Base-by-base conservation (phyloP, 2,329 filamentous ascomycete species). In the Chaetomium sp. region DNA sequence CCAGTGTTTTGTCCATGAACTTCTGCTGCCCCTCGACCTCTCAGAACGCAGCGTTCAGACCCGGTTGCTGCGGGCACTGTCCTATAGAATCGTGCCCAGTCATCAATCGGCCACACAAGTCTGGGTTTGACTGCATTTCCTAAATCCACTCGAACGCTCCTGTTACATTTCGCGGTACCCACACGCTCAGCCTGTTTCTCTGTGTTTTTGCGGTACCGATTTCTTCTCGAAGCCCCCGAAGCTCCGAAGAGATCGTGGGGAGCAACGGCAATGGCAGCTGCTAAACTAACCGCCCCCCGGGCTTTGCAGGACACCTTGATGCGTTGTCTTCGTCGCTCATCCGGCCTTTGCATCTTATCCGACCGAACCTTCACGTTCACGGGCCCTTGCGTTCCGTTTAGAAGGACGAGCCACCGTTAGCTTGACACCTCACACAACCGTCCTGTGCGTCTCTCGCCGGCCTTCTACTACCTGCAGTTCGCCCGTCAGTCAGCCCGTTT, bases 1-100 rank as follows among this genome's bases (percentile, higher is more conserved):
- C 55, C 57, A 59, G 33, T 59, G 58, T 62, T 63, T 37, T 14
- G 51, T 56, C 59, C 61, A 60, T 63, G 60, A 63, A 59, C 59
- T 56, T 52, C 27, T 59, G 54, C 41, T 54, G 53, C 43, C 45
- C 55, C 47, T 62, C 54, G 60, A 56, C 60, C 62, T 64, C 61
- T 64, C 63, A 64, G 60, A 58, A 53, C 53, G 54, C 59, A 57
- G 52, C 53, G 27, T 58, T 43, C 35, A 59, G 54, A 49, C 49
- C 59, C 61, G 62, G 60, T 54, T 59, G 62, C 19, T 61, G 58
- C 52, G 56, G 55, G 52, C 55, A 57, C 58, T 53, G 58, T 63
- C 72, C 72, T 74, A 72, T 74, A 58, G 69, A 66, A 70, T 59
- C 59, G 60, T 73, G 72, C 72, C 72, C 72, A 71, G 74, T 74